phyloP scores from a whole-genome alignment of 2,329 filamentous ascomycete genomes.

The Penicillium fuscoglaucum region DNA sequence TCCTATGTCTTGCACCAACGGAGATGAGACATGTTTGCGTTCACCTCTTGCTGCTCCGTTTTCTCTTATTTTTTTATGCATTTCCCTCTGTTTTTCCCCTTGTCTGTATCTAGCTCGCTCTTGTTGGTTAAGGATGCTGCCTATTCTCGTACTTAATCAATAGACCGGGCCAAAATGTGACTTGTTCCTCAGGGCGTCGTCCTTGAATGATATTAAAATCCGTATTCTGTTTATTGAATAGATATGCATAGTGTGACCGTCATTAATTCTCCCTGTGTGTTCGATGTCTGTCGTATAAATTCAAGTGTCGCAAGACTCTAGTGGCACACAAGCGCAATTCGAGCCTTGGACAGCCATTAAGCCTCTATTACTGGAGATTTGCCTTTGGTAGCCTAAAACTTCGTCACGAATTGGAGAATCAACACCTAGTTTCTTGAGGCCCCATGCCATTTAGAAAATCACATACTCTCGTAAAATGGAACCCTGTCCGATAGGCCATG shows the following conservation, averaged over 20 bases:
- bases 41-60: slow-evolving; percentile 37
- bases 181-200: slow-evolving; percentile 33
- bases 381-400: not conserved
- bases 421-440: no score
- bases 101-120: slow-evolving; percentile 40
- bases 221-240: not conserved
- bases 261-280: no score
- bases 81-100: slow-evolving; percentile 32
- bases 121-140: slow-evolving; percentile 40
- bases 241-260: not conserved
- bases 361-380: not conserved
- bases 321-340: not conserved
- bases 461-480: not conserved
- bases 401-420: not conserved
- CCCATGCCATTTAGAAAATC: no score
- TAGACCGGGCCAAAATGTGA: slow-evolving; percentile 41
- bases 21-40: slow-evolving; percentile 42
- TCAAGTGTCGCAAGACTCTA: no score
- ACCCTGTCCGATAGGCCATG: not conserved
- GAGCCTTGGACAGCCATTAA: not conserved
- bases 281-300: no score
- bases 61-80: slow-evolving; percentile 31
- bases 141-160: slow-evolving; percentile 38
- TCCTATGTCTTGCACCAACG: slow-evolving; percentile 39
- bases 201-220: slow-evolving; percentile 8